A percentile compares a stretch with the other conserved stretches of the same genome.
These are phyloP conservation scores for Nicotiana paniculata DNA, from an alignment of 257 asterid genomes.

Conservation along the genomic window DNA sequence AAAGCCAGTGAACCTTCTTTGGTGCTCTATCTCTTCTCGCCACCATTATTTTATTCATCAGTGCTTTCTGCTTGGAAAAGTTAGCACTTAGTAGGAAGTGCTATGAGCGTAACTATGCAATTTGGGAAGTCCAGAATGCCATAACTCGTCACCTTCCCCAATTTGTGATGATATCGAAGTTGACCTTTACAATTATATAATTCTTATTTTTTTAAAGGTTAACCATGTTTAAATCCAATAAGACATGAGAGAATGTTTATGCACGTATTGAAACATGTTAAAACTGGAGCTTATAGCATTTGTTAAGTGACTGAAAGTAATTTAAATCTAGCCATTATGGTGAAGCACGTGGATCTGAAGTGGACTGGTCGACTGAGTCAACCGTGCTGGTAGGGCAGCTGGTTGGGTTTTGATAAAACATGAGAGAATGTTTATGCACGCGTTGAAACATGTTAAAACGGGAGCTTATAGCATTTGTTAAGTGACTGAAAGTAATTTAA, in stretches of 20 bases:
- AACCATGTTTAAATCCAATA: background rate
- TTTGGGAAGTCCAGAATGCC: background rate
- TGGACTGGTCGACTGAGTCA: background rate
- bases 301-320: background rate
- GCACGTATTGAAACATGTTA: background rate
- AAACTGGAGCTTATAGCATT: background rate
- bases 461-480: background rate
- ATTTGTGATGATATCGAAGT: background rate
- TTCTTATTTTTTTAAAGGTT: background rate
- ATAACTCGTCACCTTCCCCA: background rate
- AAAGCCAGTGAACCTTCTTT: background rate
- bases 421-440: background rate
- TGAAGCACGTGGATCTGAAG: background rate
- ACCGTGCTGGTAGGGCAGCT: background rate
- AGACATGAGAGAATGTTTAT: background rate
- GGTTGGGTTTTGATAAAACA: background rate
- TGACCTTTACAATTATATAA: background rate
- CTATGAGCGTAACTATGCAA: background rate
- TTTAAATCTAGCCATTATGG: conserved; percentile 6
- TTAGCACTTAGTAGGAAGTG: background rate
- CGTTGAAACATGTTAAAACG: background rate
- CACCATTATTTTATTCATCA: background rate
- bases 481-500: background rate
- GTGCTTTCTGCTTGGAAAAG: background rate
- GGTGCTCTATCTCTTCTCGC: background rate